Percentiles rank a stretch among this genome's conserved stretches.
These are phyloP conservation scores for Cladosporium sp. DNA, from an alignment of 2,329 filamentous ascomycete species.

Conservation along the genomic window DNA sequence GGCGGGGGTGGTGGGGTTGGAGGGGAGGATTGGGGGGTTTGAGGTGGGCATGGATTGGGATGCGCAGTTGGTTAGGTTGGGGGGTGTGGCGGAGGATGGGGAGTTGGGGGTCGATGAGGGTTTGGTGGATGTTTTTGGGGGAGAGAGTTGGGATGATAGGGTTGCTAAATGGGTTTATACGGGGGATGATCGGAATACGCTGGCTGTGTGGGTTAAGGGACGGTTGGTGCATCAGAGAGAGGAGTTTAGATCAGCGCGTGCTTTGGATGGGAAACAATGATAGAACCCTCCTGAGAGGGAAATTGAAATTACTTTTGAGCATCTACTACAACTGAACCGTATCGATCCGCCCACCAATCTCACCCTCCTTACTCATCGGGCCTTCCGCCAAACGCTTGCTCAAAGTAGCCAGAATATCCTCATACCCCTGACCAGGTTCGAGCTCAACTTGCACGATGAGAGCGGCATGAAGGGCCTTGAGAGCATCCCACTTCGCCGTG, in stretches of 20 bases:
- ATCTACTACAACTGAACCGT: slow-evolving; percentile 38
- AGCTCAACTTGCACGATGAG: slow-evolving; percentile 36
- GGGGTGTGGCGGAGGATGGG: slow-evolving; percentile 31
- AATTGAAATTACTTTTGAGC: no score
- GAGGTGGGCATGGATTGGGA: slow-evolving; percentile 86
- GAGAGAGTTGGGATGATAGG: slow-evolving; percentile 80
- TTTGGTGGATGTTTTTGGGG: slow-evolving; percentile 83
- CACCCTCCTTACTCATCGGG: slow-evolving; percentile 36
- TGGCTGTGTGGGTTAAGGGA: slow-evolving; percentile 83
- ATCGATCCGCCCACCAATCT: slow-evolving; percentile 41
- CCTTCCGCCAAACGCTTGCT: slow-evolving; percentile 39
- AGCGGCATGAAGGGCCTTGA: slow-evolving; percentile 45
- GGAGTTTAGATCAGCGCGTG: slow-evolving; percentile 9
- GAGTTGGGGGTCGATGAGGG: slow-evolving; percentile 44
- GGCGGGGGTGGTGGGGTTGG: slow-evolving; percentile 72
- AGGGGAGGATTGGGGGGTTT: slow-evolving; percentile 69
- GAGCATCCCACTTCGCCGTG: slow-evolving; percentile 52
- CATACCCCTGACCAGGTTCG: slow-evolving; percentile 28
- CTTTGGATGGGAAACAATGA: no score
- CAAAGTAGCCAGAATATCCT: slow-evolving; percentile 39
- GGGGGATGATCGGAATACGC: slow-evolving; percentile 88
- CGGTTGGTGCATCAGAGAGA: slow-evolving; percentile 64
- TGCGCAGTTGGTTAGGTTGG: slow-evolving; percentile 73
- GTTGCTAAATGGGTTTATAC: slow-evolving; percentile 93
- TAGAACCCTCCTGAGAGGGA: no score